Conservation (phyloP, 208 protist species). For the Leishmania mexicana region DNA sequence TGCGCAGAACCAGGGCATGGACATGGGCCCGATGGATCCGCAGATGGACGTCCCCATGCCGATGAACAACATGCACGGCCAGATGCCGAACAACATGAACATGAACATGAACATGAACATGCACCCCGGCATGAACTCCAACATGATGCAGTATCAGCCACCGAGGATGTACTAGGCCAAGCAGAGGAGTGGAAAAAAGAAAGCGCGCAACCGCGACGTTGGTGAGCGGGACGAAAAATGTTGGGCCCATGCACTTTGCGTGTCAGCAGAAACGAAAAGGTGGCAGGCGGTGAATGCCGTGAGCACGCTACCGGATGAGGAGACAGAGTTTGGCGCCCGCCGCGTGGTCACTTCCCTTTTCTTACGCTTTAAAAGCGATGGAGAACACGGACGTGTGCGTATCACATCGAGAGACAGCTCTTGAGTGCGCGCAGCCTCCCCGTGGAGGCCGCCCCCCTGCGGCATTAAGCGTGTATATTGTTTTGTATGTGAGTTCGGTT, state of each 20-base stretch:
- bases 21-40: constrained; percentile 11
- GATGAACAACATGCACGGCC: constrained; percentile 29
- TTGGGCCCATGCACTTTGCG: background rate
- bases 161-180: constrained; percentile 22
- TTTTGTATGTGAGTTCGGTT: background rate
- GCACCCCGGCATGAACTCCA: constrained; percentile 23
- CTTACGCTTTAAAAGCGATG: background rate
- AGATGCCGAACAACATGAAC: constrained; percentile 28
- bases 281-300: background rate
- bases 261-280: background rate
- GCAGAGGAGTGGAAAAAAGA: background rate
- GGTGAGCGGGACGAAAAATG: background rate
- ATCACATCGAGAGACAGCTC: background rate
- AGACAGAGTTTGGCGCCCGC: background rate
- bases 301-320: background rate
- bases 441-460: background rate
- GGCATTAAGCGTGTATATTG: background rate
- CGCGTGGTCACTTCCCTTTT: background rate
- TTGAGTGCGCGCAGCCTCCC: background rate
- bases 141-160: constrained; percentile 34
- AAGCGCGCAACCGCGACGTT: background rate
- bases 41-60: constrained; percentile 27
- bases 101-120: constrained; percentile 35
- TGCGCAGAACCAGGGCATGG: constrained; percentile 4
- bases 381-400: background rate